Conservation (phyloP, 2,329 filamentous ascomycete genomes). For the Paraphaeosphaeria sporulosa region DNA sequence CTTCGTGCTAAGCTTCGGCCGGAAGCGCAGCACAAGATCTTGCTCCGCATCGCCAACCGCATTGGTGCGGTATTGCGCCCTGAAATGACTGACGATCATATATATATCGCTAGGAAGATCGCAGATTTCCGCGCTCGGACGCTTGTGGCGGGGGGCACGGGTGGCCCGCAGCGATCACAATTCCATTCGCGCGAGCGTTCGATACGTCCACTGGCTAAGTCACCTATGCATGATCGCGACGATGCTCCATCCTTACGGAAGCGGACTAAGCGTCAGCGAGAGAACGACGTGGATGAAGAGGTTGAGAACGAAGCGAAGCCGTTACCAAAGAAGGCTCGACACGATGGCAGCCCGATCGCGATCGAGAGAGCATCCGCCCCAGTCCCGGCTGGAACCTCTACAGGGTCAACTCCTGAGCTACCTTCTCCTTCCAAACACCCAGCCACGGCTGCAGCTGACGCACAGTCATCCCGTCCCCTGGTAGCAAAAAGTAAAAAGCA, state of each 20-base stretch:
- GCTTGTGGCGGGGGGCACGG: background rate
- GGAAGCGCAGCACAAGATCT: background rate
- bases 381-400: background rate
- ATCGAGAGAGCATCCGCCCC: background rate
- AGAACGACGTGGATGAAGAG: background rate
- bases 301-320: background rate
- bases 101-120: background rate
- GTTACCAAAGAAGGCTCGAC: background rate
- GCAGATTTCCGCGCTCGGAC: background rate
- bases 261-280: background rate
- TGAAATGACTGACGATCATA: background rate
- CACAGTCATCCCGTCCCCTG: background rate
- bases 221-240: background rate
- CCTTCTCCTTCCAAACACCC: background rate
- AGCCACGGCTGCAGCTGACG: background rate
- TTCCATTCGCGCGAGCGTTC: background rate
- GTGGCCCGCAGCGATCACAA: background rate
- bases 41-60: background rate
- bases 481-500: background rate
- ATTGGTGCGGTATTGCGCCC: background rate
- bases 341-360: background rate
- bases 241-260: background rate
- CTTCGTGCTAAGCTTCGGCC: background rate
- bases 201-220: background rate
- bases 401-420: background rate